Percentiles rank a stretch among this genome's conserved stretches.
Conservation (phyloP, 345 rosid genomes). For the Euphorbia peplus region DNA sequence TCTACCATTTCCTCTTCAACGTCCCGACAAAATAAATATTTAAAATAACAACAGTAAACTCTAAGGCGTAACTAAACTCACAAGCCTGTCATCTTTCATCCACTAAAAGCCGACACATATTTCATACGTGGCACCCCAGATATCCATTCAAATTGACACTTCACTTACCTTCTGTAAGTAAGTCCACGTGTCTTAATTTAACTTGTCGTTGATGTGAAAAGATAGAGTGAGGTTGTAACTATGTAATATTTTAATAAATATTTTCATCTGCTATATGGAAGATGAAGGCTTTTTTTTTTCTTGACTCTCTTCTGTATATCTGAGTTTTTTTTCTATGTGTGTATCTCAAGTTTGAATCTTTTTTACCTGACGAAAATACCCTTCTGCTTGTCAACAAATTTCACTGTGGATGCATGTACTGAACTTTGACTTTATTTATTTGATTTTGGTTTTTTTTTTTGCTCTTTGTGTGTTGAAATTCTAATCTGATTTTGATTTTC, state of each 20-base stretch:
- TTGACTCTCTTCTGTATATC: constrained; percentile 8
- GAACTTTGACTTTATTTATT: neutral
- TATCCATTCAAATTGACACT: constrained; percentile 4
- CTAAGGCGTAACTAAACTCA: neutral
- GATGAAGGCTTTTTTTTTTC: constrained; percentile 3
- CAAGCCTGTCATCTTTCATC: neutral
- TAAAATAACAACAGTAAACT: constrained; percentile 15
- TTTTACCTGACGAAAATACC: constrained; percentile 12
- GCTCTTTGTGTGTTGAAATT: constrained; percentile 8
- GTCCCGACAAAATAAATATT: constrained; percentile 12
- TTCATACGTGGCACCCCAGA: neutral
- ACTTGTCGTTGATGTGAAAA: constrained; percentile 17
- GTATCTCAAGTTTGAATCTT: neutral
- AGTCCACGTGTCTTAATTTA: neutral
- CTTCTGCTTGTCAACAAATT: neutral
- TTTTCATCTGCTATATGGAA: constrained; percentile 16
- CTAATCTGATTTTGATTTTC: constrained; percentile 19
- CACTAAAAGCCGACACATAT: constrained; percentile 12
- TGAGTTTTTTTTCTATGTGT: constrained; percentile 17
- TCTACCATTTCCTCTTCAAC: constrained; percentile 1
- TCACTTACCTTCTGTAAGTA: neutral
- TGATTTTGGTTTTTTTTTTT: neutral
- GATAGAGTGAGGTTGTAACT: neutral
- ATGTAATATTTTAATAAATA: constrained; percentile 17
- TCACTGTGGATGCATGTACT: constrained; percentile 16